These are phyloP conservation scores for Themeda triandra DNA, from an alignment of 176 grass and related monocot genomes.

Conservation along the genomic window DNA sequence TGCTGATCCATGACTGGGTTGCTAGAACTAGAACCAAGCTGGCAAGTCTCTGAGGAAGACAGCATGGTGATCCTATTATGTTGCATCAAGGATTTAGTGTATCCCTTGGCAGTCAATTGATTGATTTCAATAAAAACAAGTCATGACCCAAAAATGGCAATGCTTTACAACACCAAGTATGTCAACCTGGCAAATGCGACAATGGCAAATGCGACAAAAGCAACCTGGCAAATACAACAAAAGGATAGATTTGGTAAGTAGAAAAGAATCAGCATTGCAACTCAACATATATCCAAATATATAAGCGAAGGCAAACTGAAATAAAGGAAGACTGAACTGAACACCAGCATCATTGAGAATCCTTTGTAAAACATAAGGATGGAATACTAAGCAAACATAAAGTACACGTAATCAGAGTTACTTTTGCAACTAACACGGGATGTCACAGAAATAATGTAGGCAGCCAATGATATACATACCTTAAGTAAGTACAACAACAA, in stretches of 20 bases:
- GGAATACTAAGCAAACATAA: background rate
- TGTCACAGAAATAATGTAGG: background rate
- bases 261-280: background rate
- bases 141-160: slow-evolving; percentile 15
- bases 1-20: slow-evolving; percentile 45
- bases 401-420: background rate
- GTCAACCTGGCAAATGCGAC: slow-evolving; percentile 18
- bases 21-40: slow-evolving; percentile 59
- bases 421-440: background rate
- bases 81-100: slow-evolving; percentile 40
- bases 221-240: slow-evolving; percentile 17
- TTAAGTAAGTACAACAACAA: slow-evolving; percentile 3
- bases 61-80: slow-evolving; percentile 46
- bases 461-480: background rate
- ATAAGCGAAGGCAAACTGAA: background rate
- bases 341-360: background rate
- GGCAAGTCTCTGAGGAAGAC: slow-evolving; percentile 54
- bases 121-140: slow-evolving; percentile 22
- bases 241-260: background rate
- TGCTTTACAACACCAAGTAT: slow-evolving; percentile 23
- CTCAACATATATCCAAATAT: too few species aligned
- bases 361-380: background rate
- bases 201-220: slow-evolving; percentile 2
- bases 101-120: slow-evolving; percentile 6
- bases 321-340: background rate